Conservation (phyloP, 768 basidiomycete species). For the Holtermanniella nyarrowii region DNA sequence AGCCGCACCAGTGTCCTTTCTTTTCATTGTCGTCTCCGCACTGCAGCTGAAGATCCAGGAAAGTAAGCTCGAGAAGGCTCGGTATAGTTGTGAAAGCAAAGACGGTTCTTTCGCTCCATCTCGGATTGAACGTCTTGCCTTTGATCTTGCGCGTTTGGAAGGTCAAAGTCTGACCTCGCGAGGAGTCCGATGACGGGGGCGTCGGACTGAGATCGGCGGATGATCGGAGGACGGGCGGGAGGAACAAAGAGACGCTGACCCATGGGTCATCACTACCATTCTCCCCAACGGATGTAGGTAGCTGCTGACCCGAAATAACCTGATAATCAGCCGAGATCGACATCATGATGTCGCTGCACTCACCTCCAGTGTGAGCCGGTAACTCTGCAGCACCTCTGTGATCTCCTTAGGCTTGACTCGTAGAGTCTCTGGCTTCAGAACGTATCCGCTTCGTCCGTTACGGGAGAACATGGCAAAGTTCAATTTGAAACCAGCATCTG, state of each 20-base stretch:
- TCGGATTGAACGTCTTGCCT: conserved; percentile 88
- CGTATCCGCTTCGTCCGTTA: conserved; percentile 78
- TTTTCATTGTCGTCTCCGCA: conserved; percentile 61
- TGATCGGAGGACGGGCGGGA: too few relatives aligned
- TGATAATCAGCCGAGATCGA: conserved; percentile 25
- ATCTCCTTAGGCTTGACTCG: conserved; percentile 56
- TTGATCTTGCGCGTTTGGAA: conserved; percentile 55
- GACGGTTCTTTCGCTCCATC: conserved; percentile 65
- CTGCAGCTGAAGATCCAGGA: conserved; percentile 66
- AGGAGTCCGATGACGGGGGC: too few relatives aligned
- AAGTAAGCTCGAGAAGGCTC: conserved; percentile 70
- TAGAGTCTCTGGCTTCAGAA: conserved; percentile 75
- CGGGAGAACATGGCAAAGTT: conserved; percentile 93
- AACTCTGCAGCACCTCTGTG: conserved; percentile 49
- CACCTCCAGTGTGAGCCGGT: conserved; percentile 58
- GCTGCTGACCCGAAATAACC: conserved; percentile 81
- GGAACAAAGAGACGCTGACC: conserved; percentile 6
- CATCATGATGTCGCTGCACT: conserved; percentile 11
- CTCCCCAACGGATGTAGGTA: conserved; percentile 60
- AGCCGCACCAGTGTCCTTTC: conserved; percentile 63
- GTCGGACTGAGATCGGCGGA: not conserved
- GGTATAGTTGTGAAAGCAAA: conserved; percentile 48
- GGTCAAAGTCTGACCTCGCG: not conserved
- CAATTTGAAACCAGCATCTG: conserved; percentile 81
- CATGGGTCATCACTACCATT: conserved; percentile 71